Evolutionary conservation across 2,329 filamentous ascomycete genomes (phyloP).

Genomic region (Exophiala spinifera): DNA sequence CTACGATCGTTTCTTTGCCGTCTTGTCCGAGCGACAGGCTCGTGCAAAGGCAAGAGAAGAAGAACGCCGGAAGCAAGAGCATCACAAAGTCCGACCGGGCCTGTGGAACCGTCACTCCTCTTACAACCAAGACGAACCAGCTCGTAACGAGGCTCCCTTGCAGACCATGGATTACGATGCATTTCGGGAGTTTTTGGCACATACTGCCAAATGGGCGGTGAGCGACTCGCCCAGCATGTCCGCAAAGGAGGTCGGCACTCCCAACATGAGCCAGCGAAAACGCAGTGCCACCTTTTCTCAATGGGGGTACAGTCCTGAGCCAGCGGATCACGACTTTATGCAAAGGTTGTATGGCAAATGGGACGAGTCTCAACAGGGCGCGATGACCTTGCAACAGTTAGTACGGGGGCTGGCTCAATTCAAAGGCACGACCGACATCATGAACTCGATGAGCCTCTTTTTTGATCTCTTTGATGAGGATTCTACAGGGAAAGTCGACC

Average conservation of each 20-base stretch:
- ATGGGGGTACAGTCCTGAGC: slow-evolving; percentile 62
- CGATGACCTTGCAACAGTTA: slow-evolving; percentile 83
- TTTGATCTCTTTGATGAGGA: slow-evolving; percentile 97
- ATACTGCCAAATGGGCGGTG: slow-evolving; percentile 87
- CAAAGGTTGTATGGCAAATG: slow-evolving; percentile 81
- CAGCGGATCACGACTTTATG: slow-evolving; percentile 94
- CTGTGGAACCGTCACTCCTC: slow-evolving; percentile 21
- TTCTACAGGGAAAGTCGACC: slow-evolving; percentile 83
- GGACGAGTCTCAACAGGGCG: slow-evolving; percentile 75
- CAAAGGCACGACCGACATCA: slow-evolving; percentile 91
- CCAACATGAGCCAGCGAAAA: slow-evolving; percentile 51
- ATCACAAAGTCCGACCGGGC: slow-evolving; percentile 45
- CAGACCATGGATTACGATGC: slow-evolving; percentile 91
- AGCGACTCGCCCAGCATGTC: slow-evolving; percentile 73
- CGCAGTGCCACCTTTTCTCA: slow-evolving; percentile 49
- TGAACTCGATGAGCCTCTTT: slow-evolving; percentile 97
- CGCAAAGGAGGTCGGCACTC: slow-evolving; percentile 16
- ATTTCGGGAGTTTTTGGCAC: slow-evolving; percentile 89
- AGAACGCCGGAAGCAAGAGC: slow-evolving; percentile 62
- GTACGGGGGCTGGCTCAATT: slow-evolving; percentile 86
- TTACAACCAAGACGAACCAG: slow-evolving; percentile 59
- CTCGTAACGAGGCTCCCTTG: slow-evolving; percentile 33
- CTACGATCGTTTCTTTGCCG: slow-evolving; percentile 90
- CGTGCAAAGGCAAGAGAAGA: slow-evolving; percentile 75
- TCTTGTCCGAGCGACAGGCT: slow-evolving; percentile 88